Conservation (phyloP, 2,329 filamentous ascomycete species). For the Fonsecaea erecta region DNA sequence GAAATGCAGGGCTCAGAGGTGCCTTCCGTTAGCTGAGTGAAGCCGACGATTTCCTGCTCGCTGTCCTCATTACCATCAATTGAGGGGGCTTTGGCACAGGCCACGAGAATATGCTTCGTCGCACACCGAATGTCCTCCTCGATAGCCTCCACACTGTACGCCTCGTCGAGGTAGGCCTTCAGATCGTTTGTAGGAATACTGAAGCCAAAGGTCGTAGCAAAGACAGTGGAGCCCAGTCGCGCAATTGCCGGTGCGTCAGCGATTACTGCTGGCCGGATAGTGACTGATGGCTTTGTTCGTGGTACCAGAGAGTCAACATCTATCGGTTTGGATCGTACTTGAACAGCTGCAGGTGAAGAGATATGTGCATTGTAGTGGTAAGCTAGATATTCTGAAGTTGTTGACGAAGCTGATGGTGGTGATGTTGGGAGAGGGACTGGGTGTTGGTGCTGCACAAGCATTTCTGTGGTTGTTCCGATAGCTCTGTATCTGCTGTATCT, state of each 20-base stretch:
- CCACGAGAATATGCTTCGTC: slow-evolving; percentile 29
- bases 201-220: slow-evolving; percentile 33
- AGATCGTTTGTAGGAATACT: slow-evolving; percentile 33
- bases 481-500: not conserved
- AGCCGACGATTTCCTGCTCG: slow-evolving; percentile 25
- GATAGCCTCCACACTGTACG: slow-evolving; percentile 28
- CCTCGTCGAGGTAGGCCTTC: slow-evolving; percentile 27
- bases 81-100: slow-evolving; percentile 5
- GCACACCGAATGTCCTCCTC: slow-evolving; percentile 24
- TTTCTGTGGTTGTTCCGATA: not conserved
- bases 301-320: not conserved
- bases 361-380: slow-evolving; percentile 25
- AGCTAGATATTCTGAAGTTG: slow-evolving; percentile 5
- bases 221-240: slow-evolving; percentile 30
- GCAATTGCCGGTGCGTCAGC: slow-evolving; percentile 29
- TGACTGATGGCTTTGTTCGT: slow-evolving; percentile 9
- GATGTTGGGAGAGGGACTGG: slow-evolving; percentile 5
- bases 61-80: not conserved
- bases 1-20: slow-evolving; percentile 32
- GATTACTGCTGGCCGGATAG: slow-evolving; percentile 22
- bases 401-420: slow-evolving; percentile 4
- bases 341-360: slow-evolving; percentile 21
- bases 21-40: slow-evolving; percentile 32
- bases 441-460: slow-evolving; percentile 16
- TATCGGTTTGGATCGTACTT: slow-evolving; percentile 6